These are phyloP conservation scores for Vitis amurensis DNA, from an alignment of 164 flowering plant genomes.

Conservation along the genomic window DNA sequence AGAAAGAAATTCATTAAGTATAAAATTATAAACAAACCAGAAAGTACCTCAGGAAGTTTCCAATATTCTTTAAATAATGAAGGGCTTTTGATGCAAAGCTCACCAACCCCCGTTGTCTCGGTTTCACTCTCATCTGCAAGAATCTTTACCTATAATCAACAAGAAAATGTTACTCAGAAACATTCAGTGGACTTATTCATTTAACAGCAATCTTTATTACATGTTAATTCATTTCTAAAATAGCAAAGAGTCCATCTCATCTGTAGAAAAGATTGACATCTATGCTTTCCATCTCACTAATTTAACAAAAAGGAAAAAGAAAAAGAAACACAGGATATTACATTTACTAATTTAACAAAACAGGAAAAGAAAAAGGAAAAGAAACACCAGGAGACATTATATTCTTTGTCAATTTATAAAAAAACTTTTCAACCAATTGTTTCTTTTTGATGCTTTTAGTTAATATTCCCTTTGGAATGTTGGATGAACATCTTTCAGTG, in stretches of 20 bases:
- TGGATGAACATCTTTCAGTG: background rate
- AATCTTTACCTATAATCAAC: slow-evolving; percentile 67
- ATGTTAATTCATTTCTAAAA: background rate
- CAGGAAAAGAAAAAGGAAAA: no score
- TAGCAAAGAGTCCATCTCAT: background rate
- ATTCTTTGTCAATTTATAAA: no score
- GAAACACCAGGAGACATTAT: no score
- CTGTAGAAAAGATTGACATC: no score
- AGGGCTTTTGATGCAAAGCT: slow-evolving; percentile 90
- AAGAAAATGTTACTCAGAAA: background rate
- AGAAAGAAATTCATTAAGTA: background rate
- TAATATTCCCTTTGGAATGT: no score
- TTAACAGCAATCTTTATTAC: background rate
- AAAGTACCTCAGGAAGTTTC: slow-evolving; percentile 85
- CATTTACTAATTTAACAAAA: no score
- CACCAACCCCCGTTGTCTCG: slow-evolving; percentile 62
- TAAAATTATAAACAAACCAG: background rate
- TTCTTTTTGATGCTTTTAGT: no score
- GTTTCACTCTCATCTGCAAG: slow-evolving; percentile 52
- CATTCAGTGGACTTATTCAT: background rate
- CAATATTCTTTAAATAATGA: slow-evolving; percentile 92
- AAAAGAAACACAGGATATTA: no score
- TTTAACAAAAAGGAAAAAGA: no score
- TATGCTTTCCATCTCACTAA: no score
- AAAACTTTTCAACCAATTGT: no score